These are phyloP conservation scores for Lathyrus tuberosus DNA, from an alignment of 306 rosid species.

Conservation along the genomic window DNA sequence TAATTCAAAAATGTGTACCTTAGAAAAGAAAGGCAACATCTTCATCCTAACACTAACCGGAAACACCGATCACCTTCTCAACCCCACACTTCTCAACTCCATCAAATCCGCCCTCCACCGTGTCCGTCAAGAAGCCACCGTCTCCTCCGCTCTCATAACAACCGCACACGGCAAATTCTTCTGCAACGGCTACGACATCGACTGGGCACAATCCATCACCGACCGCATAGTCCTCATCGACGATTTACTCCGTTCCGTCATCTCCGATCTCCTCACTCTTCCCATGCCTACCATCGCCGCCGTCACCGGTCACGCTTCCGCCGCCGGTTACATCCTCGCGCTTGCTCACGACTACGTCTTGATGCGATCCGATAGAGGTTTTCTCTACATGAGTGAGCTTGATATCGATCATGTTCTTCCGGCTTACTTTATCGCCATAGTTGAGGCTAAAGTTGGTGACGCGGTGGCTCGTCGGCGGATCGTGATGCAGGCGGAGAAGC, in stretches of 20 bases:
- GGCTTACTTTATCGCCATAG: slow-evolving; percentile 56
- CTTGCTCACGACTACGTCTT: slow-evolving; percentile 71
- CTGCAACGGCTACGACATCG: slow-evolving; percentile 82
- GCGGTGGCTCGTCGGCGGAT: slow-evolving; percentile 56
- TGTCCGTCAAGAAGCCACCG: slow-evolving; percentile 53
- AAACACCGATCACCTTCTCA: slow-evolving; percentile 69
- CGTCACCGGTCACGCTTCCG: slow-evolving; percentile 79
- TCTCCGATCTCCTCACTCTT: slow-evolving; percentile 58
- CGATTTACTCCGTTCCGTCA: slow-evolving; percentile 50
- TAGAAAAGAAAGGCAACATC: slow-evolving; percentile 65
- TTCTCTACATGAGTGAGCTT: slow-evolving; percentile 87
- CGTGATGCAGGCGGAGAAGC: slow-evolving; percentile 63
- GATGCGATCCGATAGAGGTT: slow-evolving; percentile 76
- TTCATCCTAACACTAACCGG: slow-evolving; percentile 79
- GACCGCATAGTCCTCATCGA: slow-evolving; percentile 41
- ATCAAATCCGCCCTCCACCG: slow-evolving; percentile 60
- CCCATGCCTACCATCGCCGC: slow-evolving; percentile 84
- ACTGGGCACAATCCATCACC: slow-evolving; percentile 46
- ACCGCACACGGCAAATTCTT: slow-evolving; percentile 85
- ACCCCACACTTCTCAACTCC: slow-evolving; percentile 60
- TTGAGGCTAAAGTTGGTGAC: slow-evolving; percentile 56
- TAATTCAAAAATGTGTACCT: slow-evolving; percentile 52
- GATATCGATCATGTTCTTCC: slow-evolving; percentile 64
- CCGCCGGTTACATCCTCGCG: slow-evolving; percentile 71
- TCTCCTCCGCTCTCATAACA: slow-evolving; percentile 68